These are phyloP conservation scores for Lasiosphaeria ovina DNA, from an alignment of 495 filamentous ascomycete species.

Conservation along the genomic window DNA sequence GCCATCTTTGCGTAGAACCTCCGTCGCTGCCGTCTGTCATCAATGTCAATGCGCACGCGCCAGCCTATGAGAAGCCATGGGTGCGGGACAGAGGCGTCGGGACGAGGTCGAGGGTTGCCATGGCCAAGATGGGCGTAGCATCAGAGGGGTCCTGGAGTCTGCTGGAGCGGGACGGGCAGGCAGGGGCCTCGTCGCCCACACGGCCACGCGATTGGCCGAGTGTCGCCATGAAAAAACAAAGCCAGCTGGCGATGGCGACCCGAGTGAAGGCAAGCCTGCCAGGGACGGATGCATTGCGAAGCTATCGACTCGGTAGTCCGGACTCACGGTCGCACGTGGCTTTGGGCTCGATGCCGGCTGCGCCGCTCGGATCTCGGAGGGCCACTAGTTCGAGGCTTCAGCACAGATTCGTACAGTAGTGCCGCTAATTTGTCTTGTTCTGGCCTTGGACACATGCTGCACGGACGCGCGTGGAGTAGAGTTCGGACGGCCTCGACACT, in stretches of 20 bases:
- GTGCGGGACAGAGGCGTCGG: neutral
- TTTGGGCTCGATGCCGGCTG: neutral
- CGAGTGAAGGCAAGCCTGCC: neutral
- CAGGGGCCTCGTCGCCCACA: too few relatives aligned
- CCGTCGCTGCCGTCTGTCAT: neutral
- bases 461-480: neutral
- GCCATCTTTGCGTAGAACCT: neutral
- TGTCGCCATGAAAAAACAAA: too few relatives aligned
- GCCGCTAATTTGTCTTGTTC: neutral
- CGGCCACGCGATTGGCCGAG: too few relatives aligned
- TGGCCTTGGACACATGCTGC: neutral
- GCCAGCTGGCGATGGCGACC: too few relatives aligned
- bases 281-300: neutral
- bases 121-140: too few relatives aligned
- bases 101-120: neutral
- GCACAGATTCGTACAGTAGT: neutral
- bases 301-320: neutral
- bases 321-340: neutral
- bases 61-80: constrained; percentile 6
- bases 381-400: neutral
- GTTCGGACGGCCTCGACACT: neutral
- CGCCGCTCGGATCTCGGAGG: neutral
- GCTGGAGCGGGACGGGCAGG: too few relatives aligned
- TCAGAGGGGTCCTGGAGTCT: too few relatives aligned
- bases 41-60: constrained; percentile 3